Base-by-base conservation (phyloP, 768 basidiomycete genomes). In the Boletus sensibilis region DNA sequence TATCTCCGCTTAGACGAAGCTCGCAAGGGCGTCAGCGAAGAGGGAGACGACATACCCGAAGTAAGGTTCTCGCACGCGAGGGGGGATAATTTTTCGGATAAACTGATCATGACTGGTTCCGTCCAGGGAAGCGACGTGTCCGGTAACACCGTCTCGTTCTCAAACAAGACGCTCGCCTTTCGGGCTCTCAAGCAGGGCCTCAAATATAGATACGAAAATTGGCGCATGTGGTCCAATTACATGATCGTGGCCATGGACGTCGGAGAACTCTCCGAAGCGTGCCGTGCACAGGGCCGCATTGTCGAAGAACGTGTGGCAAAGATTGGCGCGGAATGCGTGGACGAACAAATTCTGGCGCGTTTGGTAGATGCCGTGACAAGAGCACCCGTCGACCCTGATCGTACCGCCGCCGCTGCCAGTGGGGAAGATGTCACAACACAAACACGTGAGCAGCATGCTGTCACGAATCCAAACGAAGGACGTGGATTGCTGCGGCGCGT, bases 201-300 rank as follows among this genome's bases (percentile, higher is more conserved):
- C 57, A 87, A 86, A 63, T 84, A 82, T 71, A 82, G 83, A 47
- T 90, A 93, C 69, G 87, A 92, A 27, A 95, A 94, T 67, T 98
- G 96, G 95, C 83, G 93, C 20, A 95, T 99, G 90, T 99, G 97
- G 97, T 80, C 81, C 58, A 99, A 99, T 77, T 98, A 94, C 77
- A 94, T 92, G 88, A 78, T 97, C 66, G 87, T 98, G 27, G 82
- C 92, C 4, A 79, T 97, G 72, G 94, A 98, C 62, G 90, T 98
- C 20, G 96, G 95, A 8, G 94, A 98, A 68, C 79, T 98, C 47
- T 78, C 84, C 1, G 96, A 99, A 68, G 87, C 93, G 1, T 87
- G 85, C 56, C 86, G 92, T 38, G 96, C 95, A 0, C 78, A 93
- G 21, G 80, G 81, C 0, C 86, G 94, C 4, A 79, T 98, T 54